Base-by-base conservation (phyloP, 2,329 filamentous ascomycete genomes). In the Apiospora phragmitis region DNA sequence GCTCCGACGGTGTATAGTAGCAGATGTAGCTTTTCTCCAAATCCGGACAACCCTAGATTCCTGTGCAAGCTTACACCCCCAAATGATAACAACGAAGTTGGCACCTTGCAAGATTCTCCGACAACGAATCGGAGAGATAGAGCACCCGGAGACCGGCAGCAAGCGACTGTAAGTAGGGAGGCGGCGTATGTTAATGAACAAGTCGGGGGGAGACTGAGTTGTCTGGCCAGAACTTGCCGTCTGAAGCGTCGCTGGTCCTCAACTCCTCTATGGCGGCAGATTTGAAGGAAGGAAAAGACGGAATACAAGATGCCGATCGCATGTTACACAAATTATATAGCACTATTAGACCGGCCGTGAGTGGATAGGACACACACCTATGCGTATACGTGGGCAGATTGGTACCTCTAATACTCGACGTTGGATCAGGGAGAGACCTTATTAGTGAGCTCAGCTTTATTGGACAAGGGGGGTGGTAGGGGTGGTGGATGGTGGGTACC, bases 371-470 rank as follows among this genome's bases (percentile, higher is more conserved):
- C 38, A 38, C 32, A 62, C 55, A n/a, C n/a, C n/a, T n/a, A n/a
- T n/a, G n/a, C n/a, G 32, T 62, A 62, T 62, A 62, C 55, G 55
- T 62, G 32, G 32, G 32, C n/a, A 21, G 51, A n/a, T 49, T 12
- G 11, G 29, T 62, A 62, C 55, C 55, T 38, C 32, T 29, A 62
- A 62, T 62, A 62, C 55, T 62, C 55, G 18, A 62, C 4, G 55
- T 62, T 62, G 55, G 32, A 62, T n/a, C 29, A 35, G 51, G n/a
- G 51, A 26, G n/a, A 62, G 29, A 35, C 32, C 55, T 35, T 38
- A 62, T 62, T 62, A 62, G 55, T 62, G 55, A 62, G 55, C 55
- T 38, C 55, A 62, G 55, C 55, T 35, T 62, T 62, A 62, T 62
- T 62, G 55, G 55, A 62, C 55, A 21, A 62, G 55, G 55, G 29